Base-by-base conservation (phyloP, 2,329 filamentous ascomycete genomes). In the Pyrenophora teres region DNA sequence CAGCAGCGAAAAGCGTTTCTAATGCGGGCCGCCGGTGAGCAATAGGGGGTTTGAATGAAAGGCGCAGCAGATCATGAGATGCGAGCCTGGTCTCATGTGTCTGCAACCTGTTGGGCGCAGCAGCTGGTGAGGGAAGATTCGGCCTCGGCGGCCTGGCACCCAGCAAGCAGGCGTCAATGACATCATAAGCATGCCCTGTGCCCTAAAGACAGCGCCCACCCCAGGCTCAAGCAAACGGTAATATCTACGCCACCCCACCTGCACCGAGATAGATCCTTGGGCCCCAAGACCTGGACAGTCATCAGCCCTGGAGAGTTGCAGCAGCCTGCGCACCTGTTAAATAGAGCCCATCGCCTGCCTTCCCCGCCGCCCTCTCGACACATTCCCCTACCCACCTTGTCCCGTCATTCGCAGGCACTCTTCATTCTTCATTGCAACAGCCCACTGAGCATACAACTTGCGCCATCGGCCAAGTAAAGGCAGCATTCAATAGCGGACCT, bases 361-460 rank as follows among this genome's bases (percentile, higher is more conserved):
- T 53, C 46, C 60, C 62, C 54, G 15, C 15, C 49, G 60, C 63
- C 47, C 25, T 6, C 42, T 39, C 39, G 38, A 54, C 54, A 54
- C 53, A 37, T 48, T 30, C 47, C 54, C 59, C 54, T 52, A 52
- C 52, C 57, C 55, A 59, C 57, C 56, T 65, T 61, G 44, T 65
- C 54, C 43, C 43, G 55, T 50, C 50, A 56, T 59, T 67, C 55
- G 50, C 59, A 60, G 48, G 54, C 62, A 57, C 59, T 25, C 52
- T 56, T 61, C 54, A 52, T 62, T 62, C 58, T 63, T 63, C 60
- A 50, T 67, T 65, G 54, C 57, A 46, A 56, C 62, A 43, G 49
- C 55, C 58, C 50, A 39, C 54, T 40, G 40, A 40, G 47, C 52
- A 46, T 12, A 42, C 2, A 23, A 45, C 54, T 59, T 62, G 55